Base-by-base conservation (phyloP, 2,329 filamentous ascomycete species). In the Coniochaeta sp. region DNA sequence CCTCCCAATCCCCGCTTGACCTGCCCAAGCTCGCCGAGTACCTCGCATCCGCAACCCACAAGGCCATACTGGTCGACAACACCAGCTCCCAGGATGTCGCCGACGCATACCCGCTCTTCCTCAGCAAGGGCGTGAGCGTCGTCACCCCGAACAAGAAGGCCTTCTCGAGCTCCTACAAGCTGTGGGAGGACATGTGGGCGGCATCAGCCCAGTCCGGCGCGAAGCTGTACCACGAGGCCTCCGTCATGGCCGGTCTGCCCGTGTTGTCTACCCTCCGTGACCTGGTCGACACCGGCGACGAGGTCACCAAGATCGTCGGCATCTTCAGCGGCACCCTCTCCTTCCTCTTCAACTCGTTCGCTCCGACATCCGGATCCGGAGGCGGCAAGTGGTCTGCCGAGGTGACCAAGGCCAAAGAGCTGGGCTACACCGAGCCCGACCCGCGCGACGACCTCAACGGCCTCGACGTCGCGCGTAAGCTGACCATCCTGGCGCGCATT, bases 141-240 rank as follows among this genome's bases (percentile, higher is more conserved):
- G 89, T 97, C 26, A 99, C 94, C 1, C 91, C 94, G 40, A 99
- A 97, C 78, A 99, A 99, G 77, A 99, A 99, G 73, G 92, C 88
- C 13, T 99, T 99, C 72, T 95, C 90, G 0, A 85, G 87, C 53
- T 83, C 82, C 45, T 84, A 89, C 62, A 76, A 83, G 60, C 75
- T 96, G 52, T 99, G 92, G 91, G 81, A 89, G 63, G 82, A 87
- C 56, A 96, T 99, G 65, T 95, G 95, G 69, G 72, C 75, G 3
- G 79, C 89, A 1, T 86, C 91, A 1, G 76, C 79, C 47, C 76
- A 79, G 27, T 81, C 81, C 1, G 87, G 86, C 40, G 89, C 91
- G 40, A 87, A 90, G 65, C 78, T 97, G 54, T 97, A 94, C 77
- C 94, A 99, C 68, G 94, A 99, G 73, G 91, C 89, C 35, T 94